phyloP scores from a whole-genome alignment of 1,284 basidiomycete genomes.

The Ustilago vetiveriae region DNA sequence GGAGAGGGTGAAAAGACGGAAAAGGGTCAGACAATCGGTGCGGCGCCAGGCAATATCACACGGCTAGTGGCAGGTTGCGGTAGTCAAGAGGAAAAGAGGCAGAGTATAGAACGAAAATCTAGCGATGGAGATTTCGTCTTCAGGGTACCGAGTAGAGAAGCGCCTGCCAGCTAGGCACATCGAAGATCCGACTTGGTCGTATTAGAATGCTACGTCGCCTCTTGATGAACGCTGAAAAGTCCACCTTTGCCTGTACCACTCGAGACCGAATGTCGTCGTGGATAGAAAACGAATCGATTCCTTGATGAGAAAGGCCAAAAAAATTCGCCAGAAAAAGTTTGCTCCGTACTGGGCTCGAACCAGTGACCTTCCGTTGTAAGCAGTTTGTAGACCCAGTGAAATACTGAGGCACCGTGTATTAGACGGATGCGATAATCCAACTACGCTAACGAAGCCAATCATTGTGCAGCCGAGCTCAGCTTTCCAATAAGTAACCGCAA shows the following conservation, averaged over 20 bases:
- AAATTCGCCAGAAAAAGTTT: conserved; percentile 7
- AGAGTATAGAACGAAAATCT: neutral
- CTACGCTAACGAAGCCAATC: conserved; percentile 30
- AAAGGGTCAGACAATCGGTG: neutral
- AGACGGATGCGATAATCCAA: conserved; percentile 43
- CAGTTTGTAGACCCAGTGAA: conserved; percentile 2
- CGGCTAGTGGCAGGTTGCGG: neutral
- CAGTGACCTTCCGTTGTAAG: conserved; percentile 51
- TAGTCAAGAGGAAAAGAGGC: neutral
- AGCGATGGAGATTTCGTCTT: too few species aligned
- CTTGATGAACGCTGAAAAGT: too few species aligned
- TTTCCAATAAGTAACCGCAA: too few species aligned
- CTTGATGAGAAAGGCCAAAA: neutral
- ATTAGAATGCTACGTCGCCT: too few species aligned
- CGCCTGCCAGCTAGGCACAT: too few species aligned
- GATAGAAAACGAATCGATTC: neutral
- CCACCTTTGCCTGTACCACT: too few species aligned
- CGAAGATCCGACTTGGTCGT: too few species aligned
- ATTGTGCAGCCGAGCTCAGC: too few species aligned
- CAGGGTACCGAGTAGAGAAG: too few species aligned
- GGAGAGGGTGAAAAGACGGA: too few species aligned
- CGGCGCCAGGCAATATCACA: neutral
- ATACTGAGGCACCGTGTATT: conserved; percentile 31
- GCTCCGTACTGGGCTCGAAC: conserved; percentile 54
- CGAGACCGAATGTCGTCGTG: neutral